These are phyloP conservation scores for Penicillium sp. DNA, from an alignment of 2,329 filamentous ascomycete genomes.

Conservation along the genomic window DNA sequence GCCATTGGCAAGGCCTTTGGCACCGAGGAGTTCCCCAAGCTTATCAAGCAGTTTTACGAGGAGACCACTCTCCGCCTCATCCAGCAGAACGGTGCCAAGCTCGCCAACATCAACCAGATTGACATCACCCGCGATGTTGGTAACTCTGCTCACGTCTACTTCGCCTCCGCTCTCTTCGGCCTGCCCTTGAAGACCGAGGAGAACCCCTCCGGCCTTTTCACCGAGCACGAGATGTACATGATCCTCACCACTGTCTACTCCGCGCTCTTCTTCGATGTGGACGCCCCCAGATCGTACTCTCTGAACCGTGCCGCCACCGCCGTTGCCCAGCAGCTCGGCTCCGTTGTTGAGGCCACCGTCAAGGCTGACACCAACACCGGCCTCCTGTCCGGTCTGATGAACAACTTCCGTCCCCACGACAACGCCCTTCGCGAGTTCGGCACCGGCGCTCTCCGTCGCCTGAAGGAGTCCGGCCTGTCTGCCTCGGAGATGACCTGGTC, in stretches of 20 bases:
- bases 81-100: constrained; percentile 62
- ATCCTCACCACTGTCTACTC: constrained; percentile 66
- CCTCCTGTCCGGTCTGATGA: constrained; percentile 54
- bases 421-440: constrained; percentile 64
- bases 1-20: constrained; percentile 60
- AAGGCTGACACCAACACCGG: constrained; percentile 59
- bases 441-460: constrained; percentile 61
- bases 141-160: constrained; percentile 57
- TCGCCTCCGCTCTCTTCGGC: constrained; percentile 56
- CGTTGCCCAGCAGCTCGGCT: constrained; percentile 59
- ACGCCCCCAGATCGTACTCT: constrained; percentile 66
- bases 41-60: constrained; percentile 67
- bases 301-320: constrained; percentile 59
- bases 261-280: constrained; percentile 64
- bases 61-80: constrained; percentile 63
- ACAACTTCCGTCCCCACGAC: constrained; percentile 51
- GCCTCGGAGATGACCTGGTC: constrained; percentile 68
- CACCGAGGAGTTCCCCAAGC: constrained; percentile 60
- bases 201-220: constrained; percentile 53
- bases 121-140: constrained; percentile 65
- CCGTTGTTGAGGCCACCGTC: constrained; percentile 63
- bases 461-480: constrained; percentile 63
- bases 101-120: constrained; percentile 63
- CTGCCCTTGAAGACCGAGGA: constrained; percentile 56
- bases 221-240: constrained; percentile 58